A percentile compares a stretch with the other conserved stretches of the same genome.
phyloP scores from a whole-genome alignment of 2,329 filamentous ascomycete species.

The Epichloe hybrida region DNA sequence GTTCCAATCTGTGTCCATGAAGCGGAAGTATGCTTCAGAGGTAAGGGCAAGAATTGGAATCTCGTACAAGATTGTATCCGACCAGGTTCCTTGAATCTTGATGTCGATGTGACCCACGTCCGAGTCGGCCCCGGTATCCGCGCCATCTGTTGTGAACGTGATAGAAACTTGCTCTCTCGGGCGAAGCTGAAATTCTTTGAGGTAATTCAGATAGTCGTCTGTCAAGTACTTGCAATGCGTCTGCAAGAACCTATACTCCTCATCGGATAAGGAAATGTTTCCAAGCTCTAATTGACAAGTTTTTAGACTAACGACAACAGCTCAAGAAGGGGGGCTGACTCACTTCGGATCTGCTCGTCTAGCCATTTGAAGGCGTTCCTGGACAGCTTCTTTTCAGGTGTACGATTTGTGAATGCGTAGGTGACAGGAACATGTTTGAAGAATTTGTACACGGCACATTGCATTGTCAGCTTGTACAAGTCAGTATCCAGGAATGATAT shows the following conservation, averaged over 20 bases:
- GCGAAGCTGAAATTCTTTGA: constrained; percentile 67
- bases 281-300: constrained; percentile 50
- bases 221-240: constrained; percentile 70
- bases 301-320: not conserved
- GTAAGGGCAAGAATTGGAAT: constrained; percentile 85
- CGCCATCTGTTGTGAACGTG: constrained; percentile 44
- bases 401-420: constrained; percentile 92
- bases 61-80: constrained; percentile 94
- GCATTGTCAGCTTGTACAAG: constrained; percentile 97
- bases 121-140: constrained; percentile 47
- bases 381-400: constrained; percentile 81
- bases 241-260: constrained; percentile 70
- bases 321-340: constrained; percentile 13
- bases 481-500: constrained; percentile 73
- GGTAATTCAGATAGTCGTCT: constrained; percentile 63
- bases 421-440: constrained; percentile 73
- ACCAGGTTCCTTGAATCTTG: constrained; percentile 69
- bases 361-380: constrained; percentile 78
- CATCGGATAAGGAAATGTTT: constrained; percentile 62
- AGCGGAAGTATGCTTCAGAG: constrained; percentile 95
- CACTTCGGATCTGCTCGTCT: constrained; percentile 66
- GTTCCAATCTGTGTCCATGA: constrained; percentile 86
- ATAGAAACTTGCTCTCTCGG: constrained; percentile 69
- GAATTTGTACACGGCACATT: constrained; percentile 89
- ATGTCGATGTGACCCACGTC: constrained; percentile 66